These are phyloP conservation scores for Lipomyces spencermartinsiae DNA, from an alignment of 805 yeast species.

Conservation along the genomic window DNA sequence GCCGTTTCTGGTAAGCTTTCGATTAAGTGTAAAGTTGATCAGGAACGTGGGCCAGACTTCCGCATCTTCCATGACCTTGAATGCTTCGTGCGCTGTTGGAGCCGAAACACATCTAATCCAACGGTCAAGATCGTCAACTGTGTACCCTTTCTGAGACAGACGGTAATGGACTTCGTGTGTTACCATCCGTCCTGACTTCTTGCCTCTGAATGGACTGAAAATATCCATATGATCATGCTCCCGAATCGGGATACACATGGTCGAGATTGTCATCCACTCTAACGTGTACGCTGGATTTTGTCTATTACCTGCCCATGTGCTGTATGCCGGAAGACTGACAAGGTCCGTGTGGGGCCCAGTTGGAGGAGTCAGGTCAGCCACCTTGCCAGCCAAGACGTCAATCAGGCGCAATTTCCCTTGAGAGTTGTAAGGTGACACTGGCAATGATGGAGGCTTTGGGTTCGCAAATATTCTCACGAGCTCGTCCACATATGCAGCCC, in stretches of 20 bases:
- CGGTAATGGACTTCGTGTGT: conserved; percentile 4
- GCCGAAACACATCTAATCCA: conserved; percentile 29
- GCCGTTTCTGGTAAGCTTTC: conserved; percentile 4
- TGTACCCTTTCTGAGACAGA: conserved; percentile 8
- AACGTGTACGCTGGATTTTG: conserved; percentile 4
- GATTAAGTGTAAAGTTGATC: conserved; percentile 14
- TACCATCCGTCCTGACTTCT: conserved; percentile 9
- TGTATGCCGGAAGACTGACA: conserved; percentile 1
- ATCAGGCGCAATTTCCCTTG: conserved; percentile 13
- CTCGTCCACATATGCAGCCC: conserved; percentile 7
- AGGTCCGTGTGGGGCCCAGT: background rate
- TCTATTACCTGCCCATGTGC: background rate
- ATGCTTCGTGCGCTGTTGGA: conserved; percentile 13
- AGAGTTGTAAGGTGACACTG: background rate
- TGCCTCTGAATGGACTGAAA: conserved; percentile 1
- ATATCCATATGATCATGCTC: conserved; percentile 30
- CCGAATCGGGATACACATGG: conserved; percentile 17
- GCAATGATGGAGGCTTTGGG: background rate
- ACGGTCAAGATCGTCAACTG: conserved; percentile 16
- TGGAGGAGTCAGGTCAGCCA: conserved; percentile 8
- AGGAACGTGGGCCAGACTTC: conserved; percentile 30
- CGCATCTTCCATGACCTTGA: conserved; percentile 8
- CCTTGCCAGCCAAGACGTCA: conserved; percentile 5
- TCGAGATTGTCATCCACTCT: conserved; percentile 32
- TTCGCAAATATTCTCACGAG: conserved; percentile 7